Percentiles rank a stretch among this genome's conserved stretches.
Conservation (phyloP, 768 basidiomycete genomes). For the Grammothele lineata region DNA sequence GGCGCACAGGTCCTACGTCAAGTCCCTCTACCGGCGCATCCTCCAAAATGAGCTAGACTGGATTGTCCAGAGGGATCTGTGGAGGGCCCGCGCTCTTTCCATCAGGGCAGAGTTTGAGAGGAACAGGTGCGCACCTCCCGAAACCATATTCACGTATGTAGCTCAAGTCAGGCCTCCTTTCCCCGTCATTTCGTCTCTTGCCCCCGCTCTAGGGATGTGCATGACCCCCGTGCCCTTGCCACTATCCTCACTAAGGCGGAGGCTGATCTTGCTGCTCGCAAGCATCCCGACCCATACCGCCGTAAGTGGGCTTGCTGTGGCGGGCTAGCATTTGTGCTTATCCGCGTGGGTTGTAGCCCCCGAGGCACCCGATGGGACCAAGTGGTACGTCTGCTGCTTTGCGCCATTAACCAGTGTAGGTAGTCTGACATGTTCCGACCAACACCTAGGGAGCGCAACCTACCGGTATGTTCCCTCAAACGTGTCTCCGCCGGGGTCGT, state of each 20-base stretch:
- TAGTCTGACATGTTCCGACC: no score
- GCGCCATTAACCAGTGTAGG: no score
- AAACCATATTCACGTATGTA: background rate
- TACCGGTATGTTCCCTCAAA: constrained; percentile 51
- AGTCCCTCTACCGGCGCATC: constrained; percentile 86
- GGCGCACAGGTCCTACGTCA: constrained; percentile 80
- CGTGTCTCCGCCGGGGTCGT: background rate
- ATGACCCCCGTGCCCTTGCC: constrained; percentile 79
- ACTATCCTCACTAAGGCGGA: constrained; percentile 78
- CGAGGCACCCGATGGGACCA: constrained; percentile 85
- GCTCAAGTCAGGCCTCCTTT: no score
- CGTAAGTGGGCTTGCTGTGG: constrained; percentile 73
- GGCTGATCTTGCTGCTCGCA: constrained; percentile 55
- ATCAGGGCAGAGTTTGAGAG: constrained; percentile 92
- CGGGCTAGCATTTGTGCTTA: background rate
- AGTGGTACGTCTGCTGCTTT: constrained; percentile 66
- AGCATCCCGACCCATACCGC: constrained; percentile 92
- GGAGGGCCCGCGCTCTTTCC: constrained; percentile 79
- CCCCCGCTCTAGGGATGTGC: constrained; percentile 56
- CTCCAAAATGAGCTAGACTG: constrained; percentile 89
- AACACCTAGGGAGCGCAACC: constrained; percentile 70
- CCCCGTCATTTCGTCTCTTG: background rate
- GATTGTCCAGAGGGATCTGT: constrained; percentile 80
- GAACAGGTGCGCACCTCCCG: constrained; percentile 62
- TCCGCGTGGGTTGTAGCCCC: constrained; percentile 48